phyloP scores from a whole-genome alignment of 345 rosid genomes.

The Noccaea caerulescens region DNA sequence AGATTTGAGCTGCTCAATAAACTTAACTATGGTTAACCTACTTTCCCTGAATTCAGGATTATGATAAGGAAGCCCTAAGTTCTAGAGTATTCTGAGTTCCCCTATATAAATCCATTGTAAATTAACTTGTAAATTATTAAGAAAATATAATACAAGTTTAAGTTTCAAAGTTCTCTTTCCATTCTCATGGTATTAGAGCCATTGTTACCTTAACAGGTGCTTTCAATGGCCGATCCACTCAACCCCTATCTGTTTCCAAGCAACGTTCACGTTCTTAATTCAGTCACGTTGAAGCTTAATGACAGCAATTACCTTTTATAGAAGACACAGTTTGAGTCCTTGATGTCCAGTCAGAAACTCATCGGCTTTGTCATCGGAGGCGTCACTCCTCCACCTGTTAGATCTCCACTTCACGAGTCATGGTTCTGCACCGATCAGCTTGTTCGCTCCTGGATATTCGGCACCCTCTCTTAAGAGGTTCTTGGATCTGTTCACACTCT shows the following conservation, averaged over 20 bases:
- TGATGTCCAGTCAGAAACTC: neutral
- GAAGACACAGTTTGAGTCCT: too few relatives aligned
- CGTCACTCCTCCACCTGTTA: neutral
- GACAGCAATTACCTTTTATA: neutral
- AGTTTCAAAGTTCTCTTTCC: too few relatives aligned
- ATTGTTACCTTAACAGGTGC: neutral
- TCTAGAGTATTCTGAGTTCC: too few relatives aligned
- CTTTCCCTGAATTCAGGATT: too few relatives aligned
- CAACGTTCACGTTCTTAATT: neutral
- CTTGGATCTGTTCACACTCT: neutral
- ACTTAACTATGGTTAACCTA: too few relatives aligned
- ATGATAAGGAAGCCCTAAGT: too few relatives aligned
- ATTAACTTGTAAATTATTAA: too few relatives aligned
- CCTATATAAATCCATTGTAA: too few relatives aligned
- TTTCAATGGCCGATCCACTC: neutral
- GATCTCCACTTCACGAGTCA: neutral
- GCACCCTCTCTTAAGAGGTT: neutral
- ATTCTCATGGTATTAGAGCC: neutral
- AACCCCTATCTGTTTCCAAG: neutral
- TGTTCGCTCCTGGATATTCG: neutral
- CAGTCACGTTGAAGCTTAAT: neutral
- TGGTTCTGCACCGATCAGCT: neutral
- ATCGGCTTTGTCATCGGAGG: neutral
- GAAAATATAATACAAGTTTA: too few relatives aligned
- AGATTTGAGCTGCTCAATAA: too few relatives aligned